Percentiles rank a stretch among this genome's conserved stretches.
Conservation (phyloP, 805 yeast genomes). For the Osmozyma mogii region DNA sequence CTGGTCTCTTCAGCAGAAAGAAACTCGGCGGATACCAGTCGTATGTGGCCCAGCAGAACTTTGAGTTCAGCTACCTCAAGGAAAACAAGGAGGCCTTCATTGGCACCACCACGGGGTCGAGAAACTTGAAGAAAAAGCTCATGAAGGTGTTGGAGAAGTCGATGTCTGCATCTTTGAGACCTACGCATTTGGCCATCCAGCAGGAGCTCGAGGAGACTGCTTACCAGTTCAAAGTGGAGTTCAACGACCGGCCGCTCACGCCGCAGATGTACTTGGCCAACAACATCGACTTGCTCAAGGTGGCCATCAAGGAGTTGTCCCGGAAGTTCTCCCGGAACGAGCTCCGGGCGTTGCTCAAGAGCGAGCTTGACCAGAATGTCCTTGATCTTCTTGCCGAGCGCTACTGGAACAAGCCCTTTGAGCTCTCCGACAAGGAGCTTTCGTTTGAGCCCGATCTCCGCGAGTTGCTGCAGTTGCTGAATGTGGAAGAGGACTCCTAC, state of each 20-base stretch:
- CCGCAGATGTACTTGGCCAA: constrained; percentile 92
- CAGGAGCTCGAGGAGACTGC: constrained; percentile 91
- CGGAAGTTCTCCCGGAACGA: constrained; percentile 77
- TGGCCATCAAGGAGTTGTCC: constrained; percentile 80
- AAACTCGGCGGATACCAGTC: constrained; percentile 48
- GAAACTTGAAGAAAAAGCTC: constrained; percentile 65
- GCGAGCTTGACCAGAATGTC: constrained; percentile 83
- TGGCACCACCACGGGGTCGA: constrained; percentile 71
- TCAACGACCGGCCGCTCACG: constrained; percentile 87
- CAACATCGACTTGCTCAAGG: constrained; percentile 78
- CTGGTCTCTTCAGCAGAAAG: constrained; percentile 40
- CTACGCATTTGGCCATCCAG: constrained; percentile 78
- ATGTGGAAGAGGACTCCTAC: constrained; percentile 55
- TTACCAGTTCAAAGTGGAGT: constrained; percentile 91
- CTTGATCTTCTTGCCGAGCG: constrained; percentile 80
- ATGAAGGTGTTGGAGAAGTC: constrained; percentile 83
- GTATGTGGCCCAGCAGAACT: constrained; percentile 58
- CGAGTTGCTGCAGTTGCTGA: constrained; percentile 46
- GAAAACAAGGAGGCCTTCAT: constrained; percentile 50
- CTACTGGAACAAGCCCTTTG: constrained; percentile 76
- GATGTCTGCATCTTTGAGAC: constrained; percentile 82
- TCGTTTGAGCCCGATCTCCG: constrained; percentile 40
- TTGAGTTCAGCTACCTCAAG: constrained; percentile 50
- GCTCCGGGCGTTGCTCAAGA: constrained; percentile 66
- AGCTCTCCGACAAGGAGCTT: constrained; percentile 7